These are phyloP conservation scores for Nannochloris sp. DNA, from an alignment of 139 green algal species.

Conservation along the genomic window DNA sequence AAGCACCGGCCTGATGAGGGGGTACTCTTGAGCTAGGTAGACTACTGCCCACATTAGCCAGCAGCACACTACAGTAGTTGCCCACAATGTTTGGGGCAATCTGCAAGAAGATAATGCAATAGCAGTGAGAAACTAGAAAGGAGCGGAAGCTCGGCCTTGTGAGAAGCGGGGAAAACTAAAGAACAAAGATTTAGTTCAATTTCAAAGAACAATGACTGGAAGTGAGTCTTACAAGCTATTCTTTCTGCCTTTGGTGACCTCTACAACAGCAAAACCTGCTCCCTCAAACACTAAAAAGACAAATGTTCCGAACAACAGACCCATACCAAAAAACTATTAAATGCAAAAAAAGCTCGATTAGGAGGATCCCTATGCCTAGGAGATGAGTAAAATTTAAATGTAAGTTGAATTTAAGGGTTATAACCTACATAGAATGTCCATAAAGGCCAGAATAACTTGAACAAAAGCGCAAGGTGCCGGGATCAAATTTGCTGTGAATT, in stretches of 20 bases:
- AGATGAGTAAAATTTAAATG: neutral
- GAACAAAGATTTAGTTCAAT: neutral
- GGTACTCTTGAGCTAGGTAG: constrained; percentile 71
- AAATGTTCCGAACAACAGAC: constrained; percentile 29
- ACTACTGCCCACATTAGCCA: constrained; percentile 64
- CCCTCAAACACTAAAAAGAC: constrained; percentile 29
- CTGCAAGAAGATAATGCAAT: too few relatives aligned
- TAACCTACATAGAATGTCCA: too few relatives aligned
- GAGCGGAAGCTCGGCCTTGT: too few relatives aligned
- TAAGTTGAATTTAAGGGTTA: too few relatives aligned
- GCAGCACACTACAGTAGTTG: constrained; percentile 42
- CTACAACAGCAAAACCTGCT: constrained; percentile 12
- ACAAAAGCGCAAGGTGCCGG: too few relatives aligned
- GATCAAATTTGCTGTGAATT: too few relatives aligned
- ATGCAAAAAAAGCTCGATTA: too few relatives aligned
- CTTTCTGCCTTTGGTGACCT: constrained; percentile 7
- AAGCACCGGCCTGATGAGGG: constrained; percentile 52
- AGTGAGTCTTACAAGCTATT: neutral
- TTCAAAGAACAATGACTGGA: neutral
- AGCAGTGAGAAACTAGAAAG: neutral
- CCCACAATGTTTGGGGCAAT: constrained; percentile 35
- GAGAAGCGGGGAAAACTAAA: neutral
- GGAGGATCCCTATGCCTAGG: neutral
- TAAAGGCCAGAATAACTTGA: too few relatives aligned
- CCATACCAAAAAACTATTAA: constrained; percentile 20